Evolutionary conservation across 2,329 filamentous ascomycete species (phyloP), one percentile per base, ranked within the genome.

Genomic region (Diatrype stigma): DNA sequence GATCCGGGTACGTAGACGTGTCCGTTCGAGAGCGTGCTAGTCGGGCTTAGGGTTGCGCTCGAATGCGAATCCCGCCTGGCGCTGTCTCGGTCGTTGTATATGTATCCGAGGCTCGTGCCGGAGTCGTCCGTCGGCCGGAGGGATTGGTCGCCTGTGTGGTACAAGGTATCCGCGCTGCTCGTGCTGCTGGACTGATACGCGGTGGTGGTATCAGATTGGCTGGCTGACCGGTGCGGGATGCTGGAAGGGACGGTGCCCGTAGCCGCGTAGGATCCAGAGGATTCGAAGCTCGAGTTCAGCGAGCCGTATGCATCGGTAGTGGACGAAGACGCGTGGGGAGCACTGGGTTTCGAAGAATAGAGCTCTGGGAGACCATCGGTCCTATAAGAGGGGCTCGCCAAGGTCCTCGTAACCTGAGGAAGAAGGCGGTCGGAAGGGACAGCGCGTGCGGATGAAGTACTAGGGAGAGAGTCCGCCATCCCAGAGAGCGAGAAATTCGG

Each of bases 391-490:
- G 67, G 59, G 35, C 63, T 62, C 8, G 63, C 60, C 28, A 69
- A 34, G 0, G 64, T 63, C n/a, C 67, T 64, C 26, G 63, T 67
- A 8, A 66, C 59, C 2, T 68, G 67, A 3, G 70, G 67, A 1
- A 72, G 70, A 1, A 74, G 55, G 5, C 62, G 56, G 12, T 63
- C 62, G 1, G 63, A 61, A 2, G 60, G 45, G 2, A 56, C 52
- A 17, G 57, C 55, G 3, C 65, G 59, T 23, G 64, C 60, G 6
- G 67, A 48, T 1, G 66, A 49, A 14, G 40, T 2, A 5, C 60
- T 61, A 0, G 72, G 72, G 0, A 75, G 63, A 0, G 72, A 71
- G 0, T 72, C 70, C 6, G 72, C 71, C 50, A 74, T 71, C 38
- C 64, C 63, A 1, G 71, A 69, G n/a, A 75, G 63, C 6, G 71